phyloP scores from a whole-genome alignment of 495 filamentous ascomycete genomes.

The Hypoxylon trugodes region DNA sequence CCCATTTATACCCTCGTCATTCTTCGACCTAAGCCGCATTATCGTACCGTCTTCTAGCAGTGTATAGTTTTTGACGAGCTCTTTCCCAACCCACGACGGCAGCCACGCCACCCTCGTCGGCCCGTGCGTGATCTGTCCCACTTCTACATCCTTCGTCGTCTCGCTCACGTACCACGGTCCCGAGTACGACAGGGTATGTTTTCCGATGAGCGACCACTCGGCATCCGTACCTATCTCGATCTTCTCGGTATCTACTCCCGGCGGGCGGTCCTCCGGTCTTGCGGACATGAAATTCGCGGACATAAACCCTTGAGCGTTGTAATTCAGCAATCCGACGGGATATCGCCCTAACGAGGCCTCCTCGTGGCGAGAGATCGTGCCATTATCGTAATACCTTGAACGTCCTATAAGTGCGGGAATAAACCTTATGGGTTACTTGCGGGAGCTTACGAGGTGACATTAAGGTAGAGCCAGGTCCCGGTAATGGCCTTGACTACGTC shows the following conservation, averaged over 20 bases:
- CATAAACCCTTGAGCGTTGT: constrained; percentile 19
- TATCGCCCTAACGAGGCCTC: constrained; percentile 5
- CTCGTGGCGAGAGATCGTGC: constrained; percentile 15
- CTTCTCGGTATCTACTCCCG: neutral
- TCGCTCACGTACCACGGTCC: constrained; percentile 31
- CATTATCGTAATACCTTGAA: constrained; percentile 25
- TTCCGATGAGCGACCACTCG: constrained; percentile 32
- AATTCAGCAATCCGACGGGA: constrained; percentile 28
- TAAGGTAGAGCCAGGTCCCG: constrained; percentile 34
- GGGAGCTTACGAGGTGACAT: constrained; percentile 28
- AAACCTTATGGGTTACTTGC: neutral
- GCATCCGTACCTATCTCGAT: constrained; percentile 14
- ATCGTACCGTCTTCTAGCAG: constrained; percentile 14
- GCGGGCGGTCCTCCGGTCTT: constrained; percentile 24
- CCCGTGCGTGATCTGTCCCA: constrained; percentile 31
- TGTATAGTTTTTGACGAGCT: constrained; percentile 31
- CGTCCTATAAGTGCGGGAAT: neutral
- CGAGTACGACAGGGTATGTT: constrained; percentile 30
- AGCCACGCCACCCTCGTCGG: constrained; percentile 29
- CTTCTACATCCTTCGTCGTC: constrained; percentile 25
- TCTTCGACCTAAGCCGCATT: constrained; percentile 20
- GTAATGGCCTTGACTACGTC: constrained; percentile 35
- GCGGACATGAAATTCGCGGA: constrained; percentile 34
- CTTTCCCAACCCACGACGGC: constrained; percentile 27
- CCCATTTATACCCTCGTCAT: neutral